Conservation (phyloP, 2,329 filamentous ascomycete species). For the Aspergillus pseudotamarii region DNA sequence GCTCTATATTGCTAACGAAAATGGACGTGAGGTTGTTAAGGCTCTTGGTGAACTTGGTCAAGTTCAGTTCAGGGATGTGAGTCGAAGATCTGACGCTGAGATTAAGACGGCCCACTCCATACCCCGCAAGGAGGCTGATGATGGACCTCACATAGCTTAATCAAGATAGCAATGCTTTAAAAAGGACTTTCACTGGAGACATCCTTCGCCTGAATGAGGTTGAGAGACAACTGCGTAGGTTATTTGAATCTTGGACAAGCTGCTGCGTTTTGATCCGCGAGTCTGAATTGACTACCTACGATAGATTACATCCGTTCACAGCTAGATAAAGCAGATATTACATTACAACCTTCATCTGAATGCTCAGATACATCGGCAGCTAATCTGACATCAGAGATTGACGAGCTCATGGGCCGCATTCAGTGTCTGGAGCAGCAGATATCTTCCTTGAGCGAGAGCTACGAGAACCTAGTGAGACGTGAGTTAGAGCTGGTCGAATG, state of each 20-base stretch:
- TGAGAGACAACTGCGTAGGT: constrained; percentile 89
- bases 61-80: constrained; percentile 96
- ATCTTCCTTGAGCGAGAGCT: constrained; percentile 91
- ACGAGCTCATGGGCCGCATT: constrained; percentile 89
- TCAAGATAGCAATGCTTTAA: constrained; percentile 88
- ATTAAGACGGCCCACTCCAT: not conserved
- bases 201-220: constrained; percentile 97
- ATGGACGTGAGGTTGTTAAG: constrained; percentile 95
- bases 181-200: constrained; percentile 95
- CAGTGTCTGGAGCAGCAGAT: constrained; percentile 91
- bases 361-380: constrained; percentile 84
- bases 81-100: constrained; percentile 34
- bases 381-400: constrained; percentile 90
- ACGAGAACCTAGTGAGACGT: constrained; percentile 96
- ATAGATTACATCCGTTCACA: constrained; percentile 89
- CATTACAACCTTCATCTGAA: constrained; percentile 86
- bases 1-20: constrained; percentile 99
- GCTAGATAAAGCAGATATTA: constrained; percentile 89
- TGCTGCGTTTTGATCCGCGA: not conserved
- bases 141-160: constrained; percentile 68
- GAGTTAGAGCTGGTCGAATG: constrained; percentile 97
- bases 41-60: constrained; percentile 93
- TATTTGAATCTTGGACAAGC: too few species aligned
- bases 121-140: constrained; percentile 20
- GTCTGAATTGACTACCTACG: not conserved